Base-by-base conservation (phyloP, 176 grass and related monocot genomes). In the Cocos nucifera region DNA sequence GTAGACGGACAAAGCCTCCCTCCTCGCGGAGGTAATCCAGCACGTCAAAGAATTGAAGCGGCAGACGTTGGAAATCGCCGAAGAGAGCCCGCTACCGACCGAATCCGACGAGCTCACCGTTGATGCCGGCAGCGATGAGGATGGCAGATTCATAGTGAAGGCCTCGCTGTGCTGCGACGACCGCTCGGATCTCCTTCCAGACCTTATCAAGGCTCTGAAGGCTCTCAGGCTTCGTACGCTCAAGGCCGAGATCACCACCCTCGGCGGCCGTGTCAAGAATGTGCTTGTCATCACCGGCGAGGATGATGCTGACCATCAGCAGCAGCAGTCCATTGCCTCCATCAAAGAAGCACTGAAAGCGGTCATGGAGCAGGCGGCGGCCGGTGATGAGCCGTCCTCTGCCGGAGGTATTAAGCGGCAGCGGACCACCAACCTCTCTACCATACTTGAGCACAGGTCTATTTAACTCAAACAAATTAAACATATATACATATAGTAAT, bases 31-130 rank as follows among this genome's bases (percentile, higher is more conserved):
- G 79, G 94, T 98, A 63, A 82, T 98, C 62, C 88, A 93, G 69
- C 85, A 98, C 58, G 85, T 98, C 28, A 98, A 98, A 72, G 94
- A 98, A 65, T 79, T 98, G 67, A 98, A 98, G 64, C 88, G 88
- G 39, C 94, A 93, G 79, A 89, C 88, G 15, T 76, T 85, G 30
- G 78, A 89, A 53, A 80, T 92, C 68, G 80, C 22, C 0, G 59
- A 62, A 2, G 51, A 64, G 22, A 58, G 50, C 0, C 28, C 86
- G 21, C 81, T 98, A 21, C 94, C 94, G 14, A 89, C 88, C 10
- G 94, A 98, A 79, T 78, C 79, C 55, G 94, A 98, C 75, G 85
- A 98, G 64, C 82, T 98, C 66, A 59, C 22, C n/a, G 82, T 98
- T 3, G 82, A 93, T 64, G 79, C 88, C 10, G 63, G 70, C 0